Percentiles rank a stretch among this genome's conserved stretches.
Evolutionary conservation across 495 filamentous ascomycete genomes (phyloP).

Genomic region (Melanomma pulvis-pyrius): DNA sequence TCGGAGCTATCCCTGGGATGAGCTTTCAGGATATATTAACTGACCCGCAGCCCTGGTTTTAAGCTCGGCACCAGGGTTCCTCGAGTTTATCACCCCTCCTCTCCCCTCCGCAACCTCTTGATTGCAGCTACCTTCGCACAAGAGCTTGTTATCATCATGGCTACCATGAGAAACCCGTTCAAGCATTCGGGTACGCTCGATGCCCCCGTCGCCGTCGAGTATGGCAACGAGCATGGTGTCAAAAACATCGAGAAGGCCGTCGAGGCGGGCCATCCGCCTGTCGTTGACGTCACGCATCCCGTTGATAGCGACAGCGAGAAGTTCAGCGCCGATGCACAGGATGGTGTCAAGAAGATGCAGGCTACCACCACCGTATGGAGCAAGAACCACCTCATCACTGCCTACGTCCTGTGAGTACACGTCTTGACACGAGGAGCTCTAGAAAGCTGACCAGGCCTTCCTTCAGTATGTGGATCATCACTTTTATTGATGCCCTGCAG

Average conservation of each 20-base stretch:
- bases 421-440: background rate
- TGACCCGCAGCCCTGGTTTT: background rate
- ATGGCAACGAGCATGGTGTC: background rate
- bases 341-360: slow-evolving; percentile 52
- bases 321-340: slow-evolving; percentile 35
- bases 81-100: background rate
- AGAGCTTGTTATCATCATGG: background rate
- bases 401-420: slow-evolving; percentile 47
- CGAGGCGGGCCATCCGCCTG: background rate
- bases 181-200: background rate
- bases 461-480: slow-evolving; percentile 53
- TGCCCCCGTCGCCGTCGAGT: background rate
- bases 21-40: background rate
- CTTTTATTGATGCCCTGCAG: slow-evolving; percentile 54
- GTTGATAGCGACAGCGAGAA: slow-evolving; percentile 14
- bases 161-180: slow-evolving; percentile 3
- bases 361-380: slow-evolving; percentile 53
- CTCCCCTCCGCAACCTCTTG: background rate
- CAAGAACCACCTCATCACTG: slow-evolving; percentile 44
- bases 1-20: background rate
- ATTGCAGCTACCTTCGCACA: background rate
- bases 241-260: background rate
- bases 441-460: slow-evolving; percentile 2
- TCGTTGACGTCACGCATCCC: background rate
- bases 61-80: background rate